Evolutionary conservation across 208 protist genomes (phyloP).

Genomic region (Giardia duodenalis): DNA sequence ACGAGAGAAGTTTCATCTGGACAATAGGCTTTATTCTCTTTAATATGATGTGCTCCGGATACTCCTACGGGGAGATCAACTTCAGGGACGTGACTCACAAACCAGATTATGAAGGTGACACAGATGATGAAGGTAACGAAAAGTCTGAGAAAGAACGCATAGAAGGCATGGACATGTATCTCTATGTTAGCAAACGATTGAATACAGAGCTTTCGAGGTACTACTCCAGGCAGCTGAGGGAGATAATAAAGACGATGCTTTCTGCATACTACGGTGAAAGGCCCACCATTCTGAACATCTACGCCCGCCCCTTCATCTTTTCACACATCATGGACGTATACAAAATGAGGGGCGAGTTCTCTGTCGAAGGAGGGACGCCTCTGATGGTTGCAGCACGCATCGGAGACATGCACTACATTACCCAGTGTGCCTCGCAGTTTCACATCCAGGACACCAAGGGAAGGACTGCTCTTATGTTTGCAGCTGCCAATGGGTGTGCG

Average conservation of each 20-base stretch:
- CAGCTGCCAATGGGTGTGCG: background rate
- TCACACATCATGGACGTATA: background rate
- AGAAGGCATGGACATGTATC: background rate
- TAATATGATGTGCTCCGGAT: background rate
- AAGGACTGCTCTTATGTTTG: background rate
- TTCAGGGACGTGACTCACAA: background rate
- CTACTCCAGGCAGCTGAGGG: background rate
- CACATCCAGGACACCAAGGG: background rate
- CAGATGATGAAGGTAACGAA: background rate
- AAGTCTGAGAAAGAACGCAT: background rate
- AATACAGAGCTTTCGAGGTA: background rate
- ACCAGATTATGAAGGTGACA: background rate
- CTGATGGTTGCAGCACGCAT: background rate
- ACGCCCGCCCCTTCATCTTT: background rate
- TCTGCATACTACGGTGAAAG: background rate
- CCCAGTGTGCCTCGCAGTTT: background rate
- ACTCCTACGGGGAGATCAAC: too few relatives aligned
- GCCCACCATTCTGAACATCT: background rate
- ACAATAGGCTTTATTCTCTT: background rate
- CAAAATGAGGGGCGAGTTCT: background rate
- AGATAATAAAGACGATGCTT: background rate
- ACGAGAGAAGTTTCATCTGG: background rate
- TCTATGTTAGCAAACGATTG: background rate
- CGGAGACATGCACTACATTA: background rate
- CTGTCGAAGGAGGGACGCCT: background rate